Conservation (phyloP, 1,284 basidiomycete species). For the Macrocybe sp. region DNA sequence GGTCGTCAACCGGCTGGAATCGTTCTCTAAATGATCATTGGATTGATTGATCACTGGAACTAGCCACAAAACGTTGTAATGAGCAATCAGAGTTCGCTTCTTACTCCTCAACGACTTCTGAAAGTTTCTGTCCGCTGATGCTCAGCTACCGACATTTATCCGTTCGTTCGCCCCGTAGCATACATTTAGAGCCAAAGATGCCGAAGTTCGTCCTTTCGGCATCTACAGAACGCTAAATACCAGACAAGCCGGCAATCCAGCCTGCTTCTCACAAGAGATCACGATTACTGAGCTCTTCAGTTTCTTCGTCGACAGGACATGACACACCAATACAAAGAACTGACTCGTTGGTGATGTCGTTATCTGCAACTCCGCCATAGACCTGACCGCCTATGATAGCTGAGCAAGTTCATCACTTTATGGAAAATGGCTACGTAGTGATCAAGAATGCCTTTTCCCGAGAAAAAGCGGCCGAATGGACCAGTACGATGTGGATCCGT, state of each 20-base stretch:
- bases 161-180: too few relatives aligned
- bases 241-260: too few relatives aligned
- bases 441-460: constrained; percentile 49
- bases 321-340: constrained; percentile 18
- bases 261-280: too few relatives aligned
- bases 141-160: too few relatives aligned
- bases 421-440: constrained; percentile 50
- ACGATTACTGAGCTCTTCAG: too few relatives aligned
- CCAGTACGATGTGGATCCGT: constrained; percentile 45
- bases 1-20: constrained; percentile 10
- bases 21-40: constrained; percentile 10
- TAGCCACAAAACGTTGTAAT: background rate
- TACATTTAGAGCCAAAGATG: too few relatives aligned
- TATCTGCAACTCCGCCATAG: background rate
- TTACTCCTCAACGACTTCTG: background rate
- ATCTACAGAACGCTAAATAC: too few relatives aligned
- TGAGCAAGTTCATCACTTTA: constrained; percentile 49
- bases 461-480: constrained; percentile 45
- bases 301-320: too few relatives aligned
- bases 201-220: background rate
- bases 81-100: background rate
- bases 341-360: constrained; percentile 16
- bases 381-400: constrained; percentile 12
- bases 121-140: too few relatives aligned
- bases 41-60: background rate